These are phyloP conservation scores for Vitis rupestris DNA, from an alignment of 164 flowering plant genomes.

Conservation along the genomic window DNA sequence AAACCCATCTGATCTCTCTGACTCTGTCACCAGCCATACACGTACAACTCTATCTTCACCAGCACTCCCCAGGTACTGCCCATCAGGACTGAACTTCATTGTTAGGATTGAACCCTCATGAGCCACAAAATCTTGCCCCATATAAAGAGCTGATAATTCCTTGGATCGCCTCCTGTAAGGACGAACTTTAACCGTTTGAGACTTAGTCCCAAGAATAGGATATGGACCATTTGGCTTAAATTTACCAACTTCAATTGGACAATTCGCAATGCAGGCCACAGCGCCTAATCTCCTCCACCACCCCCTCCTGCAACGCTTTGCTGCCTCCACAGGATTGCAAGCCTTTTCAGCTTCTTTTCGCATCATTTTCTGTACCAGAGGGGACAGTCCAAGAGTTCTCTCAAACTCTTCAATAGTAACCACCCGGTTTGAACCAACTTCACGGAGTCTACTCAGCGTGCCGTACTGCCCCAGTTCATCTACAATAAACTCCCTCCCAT, in stretches of 20 bases:
- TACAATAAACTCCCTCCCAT: slow-evolving; percentile 34
- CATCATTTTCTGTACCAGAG: slow-evolving; percentile 30
- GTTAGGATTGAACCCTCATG: slow-evolving; percentile 69
- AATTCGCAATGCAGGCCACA: slow-evolving; percentile 33
- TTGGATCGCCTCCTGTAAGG: slow-evolving; percentile 42
- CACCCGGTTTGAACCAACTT: slow-evolving; percentile 37
- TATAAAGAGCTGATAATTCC: slow-evolving; percentile 73
- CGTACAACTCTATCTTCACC: slow-evolving; percentile 88
- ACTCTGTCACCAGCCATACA: slow-evolving; percentile 71
- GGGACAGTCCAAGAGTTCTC: slow-evolving; percentile 35
- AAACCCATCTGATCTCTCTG: slow-evolving; percentile 34
- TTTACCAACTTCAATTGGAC: slow-evolving; percentile 20
- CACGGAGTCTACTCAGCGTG: slow-evolving; percentile 25
- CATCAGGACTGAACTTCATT: slow-evolving; percentile 86
- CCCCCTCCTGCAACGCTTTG: slow-evolving; percentile 29
- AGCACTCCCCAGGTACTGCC: slow-evolving; percentile 73
- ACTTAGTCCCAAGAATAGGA: slow-evolving; percentile 14
- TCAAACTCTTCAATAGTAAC: slow-evolving; percentile 43
- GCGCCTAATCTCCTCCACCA: slow-evolving; percentile 48
- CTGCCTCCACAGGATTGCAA: slow-evolving; percentile 5
- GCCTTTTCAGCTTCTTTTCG: slow-evolving; percentile 2
- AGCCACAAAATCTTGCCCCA: slow-evolving; percentile 66
- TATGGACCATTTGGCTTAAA: slow-evolving; percentile 2
- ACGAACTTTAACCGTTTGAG: slow-evolving; percentile 45
- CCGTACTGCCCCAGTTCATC: slow-evolving; percentile 41